Base-by-base conservation (phyloP, 805 yeast species). In the Teunomyces kruisii region DNA sequence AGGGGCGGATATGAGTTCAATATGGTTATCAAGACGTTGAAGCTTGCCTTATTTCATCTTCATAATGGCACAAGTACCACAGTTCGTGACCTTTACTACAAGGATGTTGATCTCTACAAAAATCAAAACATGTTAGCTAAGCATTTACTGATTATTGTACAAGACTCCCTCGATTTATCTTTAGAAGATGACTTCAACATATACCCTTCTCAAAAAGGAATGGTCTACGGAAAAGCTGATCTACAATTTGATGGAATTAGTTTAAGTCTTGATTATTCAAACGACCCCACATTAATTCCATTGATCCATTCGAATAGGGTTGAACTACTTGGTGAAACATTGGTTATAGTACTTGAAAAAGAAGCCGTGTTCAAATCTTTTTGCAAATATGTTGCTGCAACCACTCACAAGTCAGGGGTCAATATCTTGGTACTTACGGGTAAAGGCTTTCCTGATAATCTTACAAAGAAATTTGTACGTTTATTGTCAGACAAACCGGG, bases 361-460 rank as follows among this genome's bases (percentile, higher is more conserved):
- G 76, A 72, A 33, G 75, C 76, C 2, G 62, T 70, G 1, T 67
- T 69, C 51, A 62, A 61, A 39, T 64, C 71, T 1, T 57, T 65
- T 45, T 57, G 67, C 48, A 45, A 53, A n/a, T 51, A 49, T 37
- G 19, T 61, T 3, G 49, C 48, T 22, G 30, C 16, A 0, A 10
- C n/a, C n/a, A 35, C 6, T 32, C 15, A n/a, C 19, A 13, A n/a
- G 17, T 22, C 31, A 12, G 7, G 2, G 6, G 6, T 14, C 6
- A 38, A 35, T 9, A 13, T 27, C 44, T 51, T 7, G 44, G 66
- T 79, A 0, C 59, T 85, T 7, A 83, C 89, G 0, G 88, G 86
- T 0, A 80, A 78, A 55, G 90, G 90, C 4, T 83, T 70, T 53
- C 88, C 90, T 0, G 90, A 84, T 56, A 54, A 67, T 9, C 59